Evolutionary conservation across 2,329 filamentous ascomycete species (phyloP).

Genomic region (Sporothrix pallida): DNA sequence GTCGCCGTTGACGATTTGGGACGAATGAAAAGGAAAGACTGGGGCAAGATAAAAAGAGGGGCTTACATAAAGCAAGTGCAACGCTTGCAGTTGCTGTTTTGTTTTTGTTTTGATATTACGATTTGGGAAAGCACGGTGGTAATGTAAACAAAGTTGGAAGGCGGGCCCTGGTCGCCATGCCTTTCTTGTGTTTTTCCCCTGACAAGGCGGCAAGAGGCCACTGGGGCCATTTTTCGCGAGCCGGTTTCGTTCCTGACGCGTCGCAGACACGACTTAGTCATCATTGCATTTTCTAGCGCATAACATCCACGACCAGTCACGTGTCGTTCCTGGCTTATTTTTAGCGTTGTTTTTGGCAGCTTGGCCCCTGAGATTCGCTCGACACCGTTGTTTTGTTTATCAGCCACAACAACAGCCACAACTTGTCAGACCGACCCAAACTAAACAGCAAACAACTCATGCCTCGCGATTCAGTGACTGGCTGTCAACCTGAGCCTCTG

Average conservation of each 20-base stretch:
- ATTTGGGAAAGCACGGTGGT: slow-evolving; percentile 32
- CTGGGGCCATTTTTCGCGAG: not conserved
- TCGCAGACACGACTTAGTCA: slow-evolving; percentile 16
- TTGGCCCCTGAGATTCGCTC: not conserved
- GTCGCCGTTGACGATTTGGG: slow-evolving; percentile 28
- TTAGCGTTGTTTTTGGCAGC: not conserved
- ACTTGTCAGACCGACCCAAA: not conserved
- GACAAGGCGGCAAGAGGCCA: not conserved
- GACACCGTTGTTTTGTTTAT: not conserved
- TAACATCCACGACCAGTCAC: not conserved
- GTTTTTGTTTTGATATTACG: slow-evolving; percentile 35
- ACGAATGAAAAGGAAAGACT: not conserved
- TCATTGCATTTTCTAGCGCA: not conserved
- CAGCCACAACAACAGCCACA: slow-evolving; percentile 2
- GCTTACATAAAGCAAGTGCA: slow-evolving; percentile 30
- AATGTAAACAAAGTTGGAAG: slow-evolving; percentile 36
- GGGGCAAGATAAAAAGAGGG: slow-evolving; percentile 23
- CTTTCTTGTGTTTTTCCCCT: not conserved
- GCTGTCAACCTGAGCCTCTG: not conserved
- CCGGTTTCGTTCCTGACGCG: slow-evolving; percentile 8
- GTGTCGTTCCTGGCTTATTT: not conserved
- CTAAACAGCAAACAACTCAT: slow-evolving; percentile 9
- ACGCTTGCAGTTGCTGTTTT: slow-evolving; percentile 25
- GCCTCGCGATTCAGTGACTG: not conserved
- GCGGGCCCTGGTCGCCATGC: slow-evolving; percentile 13